Base-by-base conservation (phyloP, 495 filamentous ascomycete species). In the Podospora bellae-mahoneyi region DNA sequence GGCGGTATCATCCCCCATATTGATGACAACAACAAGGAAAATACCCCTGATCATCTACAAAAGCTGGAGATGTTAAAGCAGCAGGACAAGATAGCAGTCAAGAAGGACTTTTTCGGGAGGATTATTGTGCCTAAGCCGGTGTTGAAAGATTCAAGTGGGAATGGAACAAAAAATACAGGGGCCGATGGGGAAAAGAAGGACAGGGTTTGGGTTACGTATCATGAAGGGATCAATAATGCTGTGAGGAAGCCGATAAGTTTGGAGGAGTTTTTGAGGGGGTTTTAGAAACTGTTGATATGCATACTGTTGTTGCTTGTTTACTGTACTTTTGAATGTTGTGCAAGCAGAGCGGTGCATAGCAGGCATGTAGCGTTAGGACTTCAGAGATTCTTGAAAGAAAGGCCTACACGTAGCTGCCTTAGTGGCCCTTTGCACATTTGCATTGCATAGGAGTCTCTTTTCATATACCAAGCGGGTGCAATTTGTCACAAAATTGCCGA, bases 141-240 rank as follows among this genome's bases (percentile, higher is more conserved):
- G 48, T 10, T 48, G 7, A 16, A 10, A 3, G 76, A 66, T 7
- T 81, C 82, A 53, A 58, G 48, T 10, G 53, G 62, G 10, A 59
- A 44, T 28, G 64, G 60, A 53, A 68, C 26, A 18, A 77, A 75
- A 70, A 79, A 60, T 69, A 77, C 39, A 48, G 39, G 39, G 39
- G 39, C 75, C 68, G 73, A 76, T 68, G 73, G 9, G 72, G 81
- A 78, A 28, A 73, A 78, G 58, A 86, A 86, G 59, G 80, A 79
- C 23, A 89, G 88, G 74, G 89, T 96, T 13, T 99, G 95, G 94
- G 89, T 97, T 26, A 97, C 89, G 68, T 99, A 90, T 76, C 90
- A 97, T 74, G 95, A 98, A 79, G 95, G 95, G n/a, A 90, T 92
- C 76, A 95, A 92, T 71, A 98, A 98, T 81, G 95, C 95, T 10